Conservation (phyloP, 2,329 filamentous ascomycete species). For the Leptographium wingfieldii region DNA sequence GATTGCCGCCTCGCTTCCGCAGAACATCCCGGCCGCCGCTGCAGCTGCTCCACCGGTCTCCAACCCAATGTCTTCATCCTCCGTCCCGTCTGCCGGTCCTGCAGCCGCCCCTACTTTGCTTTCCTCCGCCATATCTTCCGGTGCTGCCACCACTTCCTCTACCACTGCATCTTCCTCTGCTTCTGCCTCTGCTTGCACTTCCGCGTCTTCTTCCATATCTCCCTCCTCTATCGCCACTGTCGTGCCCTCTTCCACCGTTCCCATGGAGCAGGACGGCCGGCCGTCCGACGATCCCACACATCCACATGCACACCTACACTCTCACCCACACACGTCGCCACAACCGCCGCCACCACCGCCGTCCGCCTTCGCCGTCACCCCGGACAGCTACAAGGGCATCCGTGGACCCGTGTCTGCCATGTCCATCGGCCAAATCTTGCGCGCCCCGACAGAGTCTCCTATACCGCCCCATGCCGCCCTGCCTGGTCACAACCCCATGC, state of each 20-base stretch:
- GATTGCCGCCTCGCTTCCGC: constrained; percentile 20
- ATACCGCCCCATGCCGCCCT: constrained; percentile 16
- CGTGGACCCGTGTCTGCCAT: constrained; percentile 33
- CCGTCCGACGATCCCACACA: constrained; percentile 4
- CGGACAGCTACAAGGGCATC: constrained; percentile 30
- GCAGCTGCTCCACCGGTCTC: background rate
- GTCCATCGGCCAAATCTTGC: constrained; percentile 17
- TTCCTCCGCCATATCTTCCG: constrained; percentile 6
- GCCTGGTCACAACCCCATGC: constrained; percentile 17
- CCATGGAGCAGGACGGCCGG: constrained; percentile 10
- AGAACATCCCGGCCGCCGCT: background rate
- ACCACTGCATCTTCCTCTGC: background rate
- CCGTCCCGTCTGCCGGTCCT: background rate
- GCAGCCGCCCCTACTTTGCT: background rate
- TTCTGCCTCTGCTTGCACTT: background rate
- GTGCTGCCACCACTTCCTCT: background rate
- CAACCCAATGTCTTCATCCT: background rate
- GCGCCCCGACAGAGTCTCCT: constrained; percentile 15
- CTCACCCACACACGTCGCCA: constrained; percentile 13
- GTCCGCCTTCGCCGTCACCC: constrained; percentile 17
- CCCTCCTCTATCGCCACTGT: background rate
- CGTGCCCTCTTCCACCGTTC: background rate
- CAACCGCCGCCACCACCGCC: constrained; percentile 12
- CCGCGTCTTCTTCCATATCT: background rate
- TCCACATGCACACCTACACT: constrained; percentile 1